Evolutionary conservation across 257 asterid species (phyloP), one percentile per base, ranked within the genome.

Genomic region (Lycium barbarum): DNA sequence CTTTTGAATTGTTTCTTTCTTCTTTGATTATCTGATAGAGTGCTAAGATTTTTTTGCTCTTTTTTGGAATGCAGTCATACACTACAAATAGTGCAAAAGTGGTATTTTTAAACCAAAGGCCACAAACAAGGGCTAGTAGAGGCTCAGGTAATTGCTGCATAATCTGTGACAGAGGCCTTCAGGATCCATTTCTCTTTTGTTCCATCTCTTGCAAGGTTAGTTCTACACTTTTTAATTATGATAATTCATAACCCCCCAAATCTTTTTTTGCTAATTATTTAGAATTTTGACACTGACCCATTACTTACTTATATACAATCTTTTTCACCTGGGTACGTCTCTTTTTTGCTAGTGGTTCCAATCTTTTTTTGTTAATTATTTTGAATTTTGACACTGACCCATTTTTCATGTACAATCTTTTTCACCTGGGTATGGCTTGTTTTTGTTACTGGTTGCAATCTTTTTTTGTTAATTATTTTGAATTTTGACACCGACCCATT

Each of bases 201-300:
- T 94, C 94, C 13, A 71, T 96, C 54, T 89, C 83, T 7, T 96
- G 99, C 98, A 96, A 96, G 99, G 98, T 96, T 22, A 83, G 51
- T 59, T 40, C 3, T 6, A 43, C 76, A 49, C 82, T 43, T 74
- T 10, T 7, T 2, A 59, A 20, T 17, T 40, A 40, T 70, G 79
- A 3, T 40, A 20, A 43, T 74, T 49, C 20, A 4, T 47, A 6
- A 9, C 20, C 1, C 4, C 2, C 10, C 2, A 26, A 51, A 9
- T 51, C 2, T 8, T 51, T 18, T 81, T 54, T 9, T 2, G 12
- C 22, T 15, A 18, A 20, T 58, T 58, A 9, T 86, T 74, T 79
- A 10, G 13, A 63, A 38, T 40, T 80, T 40, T 73, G 70, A 79
- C 5, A 58, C 9, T 22, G 14, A 86, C 84, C 88, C 86, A 71